These are phyloP conservation scores for Rhipidocladum racemiflorum DNA, from an alignment of 176 grass and related monocot genomes.

Conservation along the genomic window DNA sequence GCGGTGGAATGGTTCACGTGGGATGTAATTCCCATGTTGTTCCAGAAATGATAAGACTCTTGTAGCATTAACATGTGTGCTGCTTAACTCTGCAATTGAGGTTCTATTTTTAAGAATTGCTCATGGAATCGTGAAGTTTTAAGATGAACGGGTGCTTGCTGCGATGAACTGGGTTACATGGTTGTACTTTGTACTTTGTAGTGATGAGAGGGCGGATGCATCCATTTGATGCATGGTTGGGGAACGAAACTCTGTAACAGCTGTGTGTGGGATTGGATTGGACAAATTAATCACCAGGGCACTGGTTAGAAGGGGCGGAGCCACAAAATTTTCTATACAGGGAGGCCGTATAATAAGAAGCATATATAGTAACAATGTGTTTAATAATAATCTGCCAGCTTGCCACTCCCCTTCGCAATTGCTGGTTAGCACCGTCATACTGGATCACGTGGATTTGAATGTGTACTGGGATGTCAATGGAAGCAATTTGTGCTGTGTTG, in stretches of 20 bases:
- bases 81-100: not conserved
- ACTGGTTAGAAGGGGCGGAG: not conserved
- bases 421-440: not conserved
- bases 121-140: not conserved
- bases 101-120: not conserved
- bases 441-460: not conserved
- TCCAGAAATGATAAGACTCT: not conserved
- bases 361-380: not conserved
- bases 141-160: not conserved
- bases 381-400: not conserved
- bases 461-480: not conserved
- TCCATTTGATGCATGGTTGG: not conserved
- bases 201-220: no score
- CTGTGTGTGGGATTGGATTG: not conserved
- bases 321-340: no score
- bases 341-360: not conserved
- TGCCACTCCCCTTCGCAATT: not conserved
- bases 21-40: not conserved
- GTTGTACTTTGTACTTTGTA: no score
- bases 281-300: not conserved
- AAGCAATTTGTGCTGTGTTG: not conserved
- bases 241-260: not conserved
- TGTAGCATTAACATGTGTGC: not conserved
- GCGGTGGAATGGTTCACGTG: not conserved
- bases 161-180: no score